These are phyloP conservation scores for Termitomyces sp. DNA, from an alignment of 768 basidiomycete genomes.

Conservation along the genomic window DNA sequence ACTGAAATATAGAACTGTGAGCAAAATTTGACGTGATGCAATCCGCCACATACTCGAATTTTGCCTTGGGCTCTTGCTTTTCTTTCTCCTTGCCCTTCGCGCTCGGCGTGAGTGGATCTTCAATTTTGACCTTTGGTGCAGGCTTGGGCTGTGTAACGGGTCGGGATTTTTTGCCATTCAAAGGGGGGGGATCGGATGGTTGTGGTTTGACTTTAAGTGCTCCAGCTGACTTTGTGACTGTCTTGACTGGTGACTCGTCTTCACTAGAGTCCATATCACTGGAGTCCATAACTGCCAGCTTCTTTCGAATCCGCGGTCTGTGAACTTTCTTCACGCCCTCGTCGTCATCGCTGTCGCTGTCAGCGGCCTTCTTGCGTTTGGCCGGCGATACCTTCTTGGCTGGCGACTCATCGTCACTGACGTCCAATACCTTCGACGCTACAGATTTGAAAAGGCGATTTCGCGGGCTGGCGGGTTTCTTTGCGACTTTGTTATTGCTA, in stretches of 20 bases:
- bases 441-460: not conserved
- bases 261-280: too few relatives aligned
- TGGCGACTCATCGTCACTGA: slow-evolving; percentile 20
- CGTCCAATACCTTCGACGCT: not conserved
- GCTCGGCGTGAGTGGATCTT: not conserved
- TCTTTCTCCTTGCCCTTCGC: slow-evolving; percentile 13
- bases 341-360: slow-evolving; percentile 29
- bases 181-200: slow-evolving; percentile 4
- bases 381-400: slow-evolving; percentile 6
- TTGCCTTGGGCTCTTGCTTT: slow-evolving; percentile 14
- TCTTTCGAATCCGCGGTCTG: slow-evolving; percentile 9
- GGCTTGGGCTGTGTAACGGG: slow-evolving; percentile 17
- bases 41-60: slow-evolving; percentile 23
- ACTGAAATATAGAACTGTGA: slow-evolving; percentile 16
- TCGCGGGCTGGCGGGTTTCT: not conserved
- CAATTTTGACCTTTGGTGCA: slow-evolving; percentile 10
- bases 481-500: slow-evolving; percentile 3
- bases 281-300: slow-evolving; percentile 7
- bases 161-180: not conserved
- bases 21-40: not conserved
- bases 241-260: slow-evolving; percentile 33
- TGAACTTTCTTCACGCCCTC: not conserved
- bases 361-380: slow-evolving; percentile 34
- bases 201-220: slow-evolving; percentile 20
- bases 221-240: slow-evolving; percentile 25